Evolutionary conservation across 306 rosid species (phyloP), one percentile per base, ranked within the genome.

Genomic region (Bauhinia variegata): DNA sequence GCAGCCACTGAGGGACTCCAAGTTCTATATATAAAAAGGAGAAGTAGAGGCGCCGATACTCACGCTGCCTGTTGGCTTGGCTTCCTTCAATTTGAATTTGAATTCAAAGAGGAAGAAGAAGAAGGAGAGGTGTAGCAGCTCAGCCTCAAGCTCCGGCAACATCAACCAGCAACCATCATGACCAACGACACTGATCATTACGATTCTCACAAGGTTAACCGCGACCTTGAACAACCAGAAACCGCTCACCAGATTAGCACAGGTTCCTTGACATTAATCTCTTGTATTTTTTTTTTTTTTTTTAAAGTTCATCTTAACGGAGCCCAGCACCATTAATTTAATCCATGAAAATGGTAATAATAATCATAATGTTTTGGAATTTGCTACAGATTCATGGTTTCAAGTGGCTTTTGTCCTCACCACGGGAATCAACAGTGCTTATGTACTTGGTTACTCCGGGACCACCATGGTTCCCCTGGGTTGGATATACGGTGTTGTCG

Each of bases 391-490:
- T 85, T 88, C 96, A 47, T 91, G 96, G 93, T 83, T 90, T 80
- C 99, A 93, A 71, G 97, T 55, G 65, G 96, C 88, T 5, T 93
- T 93, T 70, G 87, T 93, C 48, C 86, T 93, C 3, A 93, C 96
- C 0, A 90, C 99, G 5, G 99, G 96, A 66, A 75, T 93, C 77
- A 87, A 93, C 81, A 90, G 97, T 42, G 95, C 96, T 2, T 93
- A 86, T 73, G 96, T 93, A 60, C 79, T 93, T 57, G 99, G 99
- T 36, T 93, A 90, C 77, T 88, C 99, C 0, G 97, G 91, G 7
- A 82, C 91, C 30, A 78, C 85, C 69, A 89, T 93, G 98, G 96
- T 93, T 56, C 98, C 95, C 54, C 75, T 93, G 18, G 96, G 97
- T 63, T 93, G 98, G 98, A 12, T 50, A 1, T 73, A 70, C 53